Conservation (phyloP, 2,329 filamentous ascomycete species). For the Cladosporium phlei region DNA sequence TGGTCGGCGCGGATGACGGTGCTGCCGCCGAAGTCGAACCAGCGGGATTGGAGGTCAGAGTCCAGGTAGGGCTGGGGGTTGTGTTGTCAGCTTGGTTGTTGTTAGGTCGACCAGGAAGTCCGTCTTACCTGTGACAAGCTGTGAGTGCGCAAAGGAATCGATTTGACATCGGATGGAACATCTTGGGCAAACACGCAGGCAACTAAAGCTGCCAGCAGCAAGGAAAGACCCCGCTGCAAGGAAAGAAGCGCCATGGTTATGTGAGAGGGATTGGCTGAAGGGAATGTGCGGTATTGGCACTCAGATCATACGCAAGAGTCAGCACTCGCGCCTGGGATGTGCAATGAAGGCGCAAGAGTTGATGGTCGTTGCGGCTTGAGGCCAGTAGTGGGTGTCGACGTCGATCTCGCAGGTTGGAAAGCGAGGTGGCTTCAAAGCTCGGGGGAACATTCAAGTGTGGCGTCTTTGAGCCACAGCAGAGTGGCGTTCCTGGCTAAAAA, state of each 20-base stretch:
- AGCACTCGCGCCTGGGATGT: neutral
- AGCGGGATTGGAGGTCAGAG: slow-evolving; percentile 95
- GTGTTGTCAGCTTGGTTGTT: neutral
- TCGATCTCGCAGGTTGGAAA: slow-evolving; percentile 1
- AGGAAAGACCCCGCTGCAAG: slow-evolving; percentile 14
- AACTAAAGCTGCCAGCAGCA: slow-evolving; percentile 32
- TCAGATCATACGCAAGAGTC: slow-evolving; percentile 3
- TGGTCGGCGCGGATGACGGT: slow-evolving; percentile 72
- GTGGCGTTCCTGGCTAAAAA: too few relatives aligned
- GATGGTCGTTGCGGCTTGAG: slow-evolving; percentile 1
- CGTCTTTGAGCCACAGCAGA: too few relatives aligned
- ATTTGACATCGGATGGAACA: slow-evolving; percentile 28
- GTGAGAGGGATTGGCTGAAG: slow-evolving; percentile 6
- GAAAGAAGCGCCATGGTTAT: slow-evolving; percentile 14
- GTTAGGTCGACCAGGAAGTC: neutral
- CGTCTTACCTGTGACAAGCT: slow-evolving; percentile 27
- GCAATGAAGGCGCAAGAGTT: neutral
- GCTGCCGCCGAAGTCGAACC: slow-evolving; percentile 98
- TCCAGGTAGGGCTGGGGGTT: slow-evolving; percentile 79
- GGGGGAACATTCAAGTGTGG: neutral
- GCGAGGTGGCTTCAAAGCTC: slow-evolving; percentile 5
- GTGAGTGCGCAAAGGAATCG: slow-evolving; percentile 33
- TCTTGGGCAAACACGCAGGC: slow-evolving; percentile 18
- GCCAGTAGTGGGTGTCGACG: neutral
- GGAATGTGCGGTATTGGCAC: neutral